phyloP scores from a whole-genome alignment of 1,284 basidiomycete genomes.

The Ustilago bromivora region DNA sequence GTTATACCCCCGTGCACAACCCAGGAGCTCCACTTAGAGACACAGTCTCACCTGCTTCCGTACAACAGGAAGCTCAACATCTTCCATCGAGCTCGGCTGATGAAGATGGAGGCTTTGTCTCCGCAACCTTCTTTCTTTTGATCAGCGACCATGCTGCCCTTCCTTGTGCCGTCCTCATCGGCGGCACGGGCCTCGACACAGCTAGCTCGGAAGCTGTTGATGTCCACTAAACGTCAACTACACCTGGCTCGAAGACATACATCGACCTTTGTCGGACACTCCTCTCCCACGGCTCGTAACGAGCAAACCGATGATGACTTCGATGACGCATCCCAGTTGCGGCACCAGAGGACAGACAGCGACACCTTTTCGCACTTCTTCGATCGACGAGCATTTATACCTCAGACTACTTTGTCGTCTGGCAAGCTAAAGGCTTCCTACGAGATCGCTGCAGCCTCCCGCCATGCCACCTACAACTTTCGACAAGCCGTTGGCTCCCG shows the following conservation, averaged over 20 bases:
- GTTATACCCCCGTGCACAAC: not conserved
- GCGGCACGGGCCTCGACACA: slow-evolving; percentile 11
- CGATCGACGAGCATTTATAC: slow-evolving; percentile 8
- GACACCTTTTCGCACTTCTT: slow-evolving; percentile 36
- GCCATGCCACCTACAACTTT: slow-evolving; percentile 13
- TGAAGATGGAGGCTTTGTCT: slow-evolving; percentile 16
- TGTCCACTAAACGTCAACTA: not conserved
- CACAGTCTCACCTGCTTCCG: too few species aligned
- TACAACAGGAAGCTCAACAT: not conserved
- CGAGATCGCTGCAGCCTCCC: slow-evolving; percentile 24
- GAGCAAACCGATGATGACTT: slow-evolving; percentile 5
- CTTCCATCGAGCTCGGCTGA: not conserved
- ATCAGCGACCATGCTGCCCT: slow-evolving; percentile 25
- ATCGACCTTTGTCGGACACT: not conserved
- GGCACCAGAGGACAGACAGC: not conserved
- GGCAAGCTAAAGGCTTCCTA: slow-evolving; percentile 12
- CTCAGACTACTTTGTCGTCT: not conserved
- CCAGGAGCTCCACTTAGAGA: too few species aligned
- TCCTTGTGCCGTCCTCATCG: slow-evolving; percentile 10
- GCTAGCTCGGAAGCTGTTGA: not conserved
- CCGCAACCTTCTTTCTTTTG: not conserved
- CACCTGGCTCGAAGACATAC: too few species aligned
- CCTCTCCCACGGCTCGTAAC: not conserved
- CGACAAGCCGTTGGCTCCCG: slow-evolving; percentile 20
- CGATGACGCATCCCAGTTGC: not conserved